phyloP scores from a whole-genome alignment of 2,329 filamentous ascomycete genomes.

The Chrysoporthe cubensis region DNA sequence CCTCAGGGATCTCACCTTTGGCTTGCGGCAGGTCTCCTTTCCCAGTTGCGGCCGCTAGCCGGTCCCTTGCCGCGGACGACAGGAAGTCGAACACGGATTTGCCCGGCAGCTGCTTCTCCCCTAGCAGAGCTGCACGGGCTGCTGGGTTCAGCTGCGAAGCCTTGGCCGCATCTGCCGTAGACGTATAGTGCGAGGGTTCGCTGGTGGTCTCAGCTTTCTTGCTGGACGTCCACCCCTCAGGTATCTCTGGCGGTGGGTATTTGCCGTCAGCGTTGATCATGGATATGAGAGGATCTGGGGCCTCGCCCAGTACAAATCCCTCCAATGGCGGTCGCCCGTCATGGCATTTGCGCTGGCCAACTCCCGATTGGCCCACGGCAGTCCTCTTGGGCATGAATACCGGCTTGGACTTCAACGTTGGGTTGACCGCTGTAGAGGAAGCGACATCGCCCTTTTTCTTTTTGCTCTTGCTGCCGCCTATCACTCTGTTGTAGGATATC shows the following conservation, averaged over 20 bases:
- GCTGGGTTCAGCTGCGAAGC: conserved; percentile 75
- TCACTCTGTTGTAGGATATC: conserved; percentile 81
- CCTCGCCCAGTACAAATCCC: conserved; percentile 74
- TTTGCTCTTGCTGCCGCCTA: conserved; percentile 83
- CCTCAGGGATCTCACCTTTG: conserved; percentile 71
- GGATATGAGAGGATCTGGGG: conserved; percentile 50
- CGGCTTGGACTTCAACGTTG: conserved; percentile 67
- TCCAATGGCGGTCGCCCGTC: conserved; percentile 80
- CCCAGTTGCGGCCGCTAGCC: conserved; percentile 75
- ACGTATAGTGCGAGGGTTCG: conserved; percentile 53
- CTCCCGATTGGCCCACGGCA: conserved; percentile 41
- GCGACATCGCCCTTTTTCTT: conserved; percentile 62
- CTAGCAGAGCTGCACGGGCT: conserved; percentile 76
- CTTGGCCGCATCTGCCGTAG: conserved; percentile 77
- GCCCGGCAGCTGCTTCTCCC: conserved; percentile 79
- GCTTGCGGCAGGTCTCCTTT: conserved; percentile 77
- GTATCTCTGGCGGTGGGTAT: conserved; percentile 70
- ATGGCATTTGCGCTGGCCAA: conserved; percentile 71
- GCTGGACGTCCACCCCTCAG: conserved; percentile 73
- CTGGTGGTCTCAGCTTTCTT: conserved; percentile 46
- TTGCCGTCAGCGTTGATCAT: conserved; percentile 46
- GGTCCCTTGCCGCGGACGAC: conserved; percentile 74
- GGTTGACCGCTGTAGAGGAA: conserved; percentile 60
- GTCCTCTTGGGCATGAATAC: conserved; percentile 75
- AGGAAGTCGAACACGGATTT: conserved; percentile 97